Percentiles rank a stretch among this genome's conserved stretches.
phyloP scores from a whole-genome alignment of 2,329 filamentous ascomycete genomes.

The Epichloe sp. region DNA sequence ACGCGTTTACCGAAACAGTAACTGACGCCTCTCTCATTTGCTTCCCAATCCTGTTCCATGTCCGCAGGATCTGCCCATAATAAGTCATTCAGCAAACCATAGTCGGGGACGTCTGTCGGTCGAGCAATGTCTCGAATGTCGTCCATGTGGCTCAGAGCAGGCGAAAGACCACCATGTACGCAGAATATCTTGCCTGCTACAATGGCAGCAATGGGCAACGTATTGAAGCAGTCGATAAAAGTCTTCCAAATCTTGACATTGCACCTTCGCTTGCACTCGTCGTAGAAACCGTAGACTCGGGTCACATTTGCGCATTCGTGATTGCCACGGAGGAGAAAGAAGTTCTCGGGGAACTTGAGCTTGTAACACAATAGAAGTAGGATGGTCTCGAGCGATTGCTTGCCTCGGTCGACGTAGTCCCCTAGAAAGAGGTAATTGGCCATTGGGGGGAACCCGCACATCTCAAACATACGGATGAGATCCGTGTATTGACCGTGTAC shows the following conservation, averaged over 20 bases:
- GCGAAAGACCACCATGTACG: slow-evolving; percentile 88
- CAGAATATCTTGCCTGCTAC: slow-evolving; percentile 97
- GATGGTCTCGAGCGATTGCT: slow-evolving; percentile 92
- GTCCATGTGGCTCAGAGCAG: slow-evolving; percentile 90
- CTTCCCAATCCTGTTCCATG: slow-evolving; percentile 97
- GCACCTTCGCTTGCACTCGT: slow-evolving; percentile 91
- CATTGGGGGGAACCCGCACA: slow-evolving; percentile 83
- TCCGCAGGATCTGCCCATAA: slow-evolving; percentile 97
- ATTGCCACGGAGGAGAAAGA: slow-evolving; percentile 87
- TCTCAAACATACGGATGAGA: slow-evolving; percentile 92
- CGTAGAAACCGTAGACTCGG: slow-evolving; percentile 92
- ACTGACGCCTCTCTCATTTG: slow-evolving; percentile 90
- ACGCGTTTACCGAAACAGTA: slow-evolving; percentile 99
- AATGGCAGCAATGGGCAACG: slow-evolving; percentile 87
- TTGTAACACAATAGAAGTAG: slow-evolving; percentile 90
- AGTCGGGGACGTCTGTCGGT: slow-evolving; percentile 94
- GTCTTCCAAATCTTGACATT: slow-evolving; percentile 99
- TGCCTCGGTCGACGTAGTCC: slow-evolving; percentile 92
- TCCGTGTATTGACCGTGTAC: slow-evolving; percentile 96
- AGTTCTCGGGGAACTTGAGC: slow-evolving; percentile 93
- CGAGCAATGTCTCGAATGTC: slow-evolving; percentile 93
- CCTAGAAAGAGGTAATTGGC: slow-evolving; percentile 91
- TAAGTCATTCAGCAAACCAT: slow-evolving; percentile 86
- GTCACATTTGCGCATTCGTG: slow-evolving; percentile 97
- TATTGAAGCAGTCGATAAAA: slow-evolving; percentile 94